Evolutionary conservation across 345 rosid species (phyloP).

Genomic region (Syzygium grande): DNA sequence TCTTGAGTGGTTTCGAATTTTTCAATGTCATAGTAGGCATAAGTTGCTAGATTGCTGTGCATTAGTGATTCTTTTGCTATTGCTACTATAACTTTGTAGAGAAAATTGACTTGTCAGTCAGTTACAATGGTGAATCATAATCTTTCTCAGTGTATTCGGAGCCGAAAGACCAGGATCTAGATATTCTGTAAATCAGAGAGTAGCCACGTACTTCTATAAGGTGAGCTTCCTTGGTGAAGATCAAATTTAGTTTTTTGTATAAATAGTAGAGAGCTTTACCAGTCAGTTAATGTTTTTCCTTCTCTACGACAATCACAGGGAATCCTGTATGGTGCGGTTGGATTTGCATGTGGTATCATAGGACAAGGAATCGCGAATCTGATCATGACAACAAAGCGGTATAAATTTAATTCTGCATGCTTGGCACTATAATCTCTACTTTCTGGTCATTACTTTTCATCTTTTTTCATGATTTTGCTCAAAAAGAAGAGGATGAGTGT

Average conservation of each 20-base stretch:
- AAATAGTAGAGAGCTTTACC: neutral
- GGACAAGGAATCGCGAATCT: slow-evolving; percentile 95
- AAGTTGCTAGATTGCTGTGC: neutral
- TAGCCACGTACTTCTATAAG: slow-evolving; percentile 73
- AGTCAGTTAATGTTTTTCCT: neutral
- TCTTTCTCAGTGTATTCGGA: slow-evolving; percentile 60
- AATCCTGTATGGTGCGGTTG: slow-evolving; percentile 73
- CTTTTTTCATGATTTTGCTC: neutral
- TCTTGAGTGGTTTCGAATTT: neutral
- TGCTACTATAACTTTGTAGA: neutral
- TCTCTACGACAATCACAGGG: slow-evolving; percentile 39
- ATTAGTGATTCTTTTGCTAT: neutral
- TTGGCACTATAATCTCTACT: neutral
- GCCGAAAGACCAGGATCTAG: slow-evolving; percentile 82
- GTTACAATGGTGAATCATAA: neutral
- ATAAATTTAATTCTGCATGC: slow-evolving; percentile 3
- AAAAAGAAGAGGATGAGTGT: neutral
- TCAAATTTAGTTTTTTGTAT: neutral
- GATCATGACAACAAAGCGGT: slow-evolving; percentile 94
- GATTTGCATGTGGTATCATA: slow-evolving; percentile 84
- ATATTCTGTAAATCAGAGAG: slow-evolving; percentile 57
- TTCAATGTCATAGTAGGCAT: neutral
- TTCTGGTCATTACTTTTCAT: neutral
- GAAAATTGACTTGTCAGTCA: neutral
- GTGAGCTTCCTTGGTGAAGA: slow-evolving; percentile 10